phyloP scores from a whole-genome alignment of 345 rosid species.

The Ricinus communis region DNA sequence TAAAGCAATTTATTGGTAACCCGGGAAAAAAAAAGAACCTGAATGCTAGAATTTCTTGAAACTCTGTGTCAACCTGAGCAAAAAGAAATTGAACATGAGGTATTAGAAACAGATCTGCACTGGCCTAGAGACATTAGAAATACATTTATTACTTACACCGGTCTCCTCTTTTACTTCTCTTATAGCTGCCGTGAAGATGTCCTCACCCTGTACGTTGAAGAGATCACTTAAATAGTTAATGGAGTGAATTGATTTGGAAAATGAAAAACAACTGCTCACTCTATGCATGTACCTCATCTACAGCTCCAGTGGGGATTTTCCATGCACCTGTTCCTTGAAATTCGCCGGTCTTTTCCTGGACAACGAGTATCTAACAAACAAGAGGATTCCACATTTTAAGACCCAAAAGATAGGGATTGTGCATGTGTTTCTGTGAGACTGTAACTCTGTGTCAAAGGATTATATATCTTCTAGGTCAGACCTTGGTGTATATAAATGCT shows the following conservation, averaged over 20 bases:
- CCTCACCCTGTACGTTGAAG: conserved; percentile 60
- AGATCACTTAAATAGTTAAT: conserved; percentile 7
- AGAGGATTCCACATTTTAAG: conserved; percentile 13
- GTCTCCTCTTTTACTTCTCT: conserved; percentile 95
- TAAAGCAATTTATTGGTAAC: not conserved
- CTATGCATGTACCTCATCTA: conserved; percentile 57
- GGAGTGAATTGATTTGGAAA: conserved; percentile 1
- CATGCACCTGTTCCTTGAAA: conserved; percentile 57
- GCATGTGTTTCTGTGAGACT: no score
- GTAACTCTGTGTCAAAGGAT: no score
- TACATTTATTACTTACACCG: conserved; percentile 47
- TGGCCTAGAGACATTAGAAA: not conserved
- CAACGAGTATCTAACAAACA: conserved; percentile 62
- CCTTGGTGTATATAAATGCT: not conserved
- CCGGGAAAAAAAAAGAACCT: conserved; percentile 34
- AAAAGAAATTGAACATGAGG: conserved; percentile 6
- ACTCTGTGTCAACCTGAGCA: conserved; percentile 66
- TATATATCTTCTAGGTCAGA: not conserved
- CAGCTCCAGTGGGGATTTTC: conserved; percentile 91
- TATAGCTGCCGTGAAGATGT: conserved; percentile 51
- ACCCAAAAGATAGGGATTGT: not conserved
- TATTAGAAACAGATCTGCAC: conserved; percentile 6
- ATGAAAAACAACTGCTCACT: conserved; percentile 2
- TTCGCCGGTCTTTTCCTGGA: conserved; percentile 69
- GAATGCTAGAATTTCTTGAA: conserved; percentile 68